Conservation (phyloP, 2,329 filamentous ascomycete genomes). For the Aspergillus brunneoviolaceus region DNA sequence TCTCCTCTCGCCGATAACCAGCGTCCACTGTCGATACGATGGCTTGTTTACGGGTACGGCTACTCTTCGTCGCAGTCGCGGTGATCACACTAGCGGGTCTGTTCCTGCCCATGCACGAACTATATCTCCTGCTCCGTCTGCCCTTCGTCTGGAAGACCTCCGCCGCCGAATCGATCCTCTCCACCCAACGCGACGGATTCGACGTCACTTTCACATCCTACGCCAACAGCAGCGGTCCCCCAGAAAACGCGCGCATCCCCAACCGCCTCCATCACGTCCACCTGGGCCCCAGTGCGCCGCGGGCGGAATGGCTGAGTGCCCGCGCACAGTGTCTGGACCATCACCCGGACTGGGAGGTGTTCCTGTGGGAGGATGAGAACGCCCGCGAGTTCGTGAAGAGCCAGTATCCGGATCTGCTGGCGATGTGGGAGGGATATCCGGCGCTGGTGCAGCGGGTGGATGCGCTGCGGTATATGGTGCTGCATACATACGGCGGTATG, state of each 20-base stretch:
- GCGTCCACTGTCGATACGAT: background rate
- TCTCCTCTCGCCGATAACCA: background rate
- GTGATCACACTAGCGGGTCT: background rate
- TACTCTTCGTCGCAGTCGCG: background rate
- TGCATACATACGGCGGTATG: slow-evolving; percentile 22
- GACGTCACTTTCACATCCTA: slow-evolving; percentile 12
- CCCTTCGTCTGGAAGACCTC: slow-evolving; percentile 10
- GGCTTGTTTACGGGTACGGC: background rate
- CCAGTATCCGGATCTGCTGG: slow-evolving; percentile 17
- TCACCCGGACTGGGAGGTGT: slow-evolving; percentile 17
- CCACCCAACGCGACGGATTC: slow-evolving; percentile 7
- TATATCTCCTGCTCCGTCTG: slow-evolving; percentile 8
- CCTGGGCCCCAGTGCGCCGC: slow-evolving; percentile 12
- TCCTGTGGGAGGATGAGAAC: slow-evolving; percentile 17
- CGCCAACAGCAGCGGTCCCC: background rate
- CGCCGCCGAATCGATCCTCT: background rate
- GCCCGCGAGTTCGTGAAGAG: slow-evolving; percentile 17
- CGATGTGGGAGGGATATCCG: slow-evolving; percentile 21
- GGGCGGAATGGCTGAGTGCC: slow-evolving; percentile 20
- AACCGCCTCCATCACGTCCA: slow-evolving; percentile 16
- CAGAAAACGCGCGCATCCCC: background rate
- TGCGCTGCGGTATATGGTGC: slow-evolving; percentile 24
- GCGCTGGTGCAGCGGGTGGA: slow-evolving; percentile 24
- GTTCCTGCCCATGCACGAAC: background rate
- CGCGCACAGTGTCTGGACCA: slow-evolving; percentile 17